Evolutionary conservation across 1,284 basidiomycete genomes (phyloP), one percentile per base, ranked within the genome.

Genomic region (Tilletia walkeri): DNA sequence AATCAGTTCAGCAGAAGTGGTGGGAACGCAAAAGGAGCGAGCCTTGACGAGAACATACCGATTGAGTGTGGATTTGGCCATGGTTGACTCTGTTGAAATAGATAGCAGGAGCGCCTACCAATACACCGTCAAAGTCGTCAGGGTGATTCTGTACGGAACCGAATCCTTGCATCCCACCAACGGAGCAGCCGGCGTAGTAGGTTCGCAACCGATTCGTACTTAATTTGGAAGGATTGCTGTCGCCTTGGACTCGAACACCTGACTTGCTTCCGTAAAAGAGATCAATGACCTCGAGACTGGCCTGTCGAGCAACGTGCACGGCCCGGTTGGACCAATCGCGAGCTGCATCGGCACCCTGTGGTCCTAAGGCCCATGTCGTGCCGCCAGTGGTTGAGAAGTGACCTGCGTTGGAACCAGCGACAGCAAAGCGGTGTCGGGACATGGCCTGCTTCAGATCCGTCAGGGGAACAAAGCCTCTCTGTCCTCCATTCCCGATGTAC

Each of bases 71-170:
- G 10, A 74, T 61, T 50, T 74, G 73, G 9, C 63, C 73, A 14
- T 45, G 14, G 39, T 75, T 84, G 78, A 61, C 14, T 73, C 80
- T 53, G 73, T 74, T 69, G 68, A 77, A 82, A 50, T 73, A 67
- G 59, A 75, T 75, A 24, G 80, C 83, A 7, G 84, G 84, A 53
- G 77, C 69, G n/a, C 81, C 84, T 4, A 75, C 80, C 38, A 84
- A 47, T 18, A 82, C 69, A 41, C 82, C 84, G 70, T 84, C 81
- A 72, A 80, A 84, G 67, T 84, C 78, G 4, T 76, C 72, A 0
- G 78, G 77, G 69, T 70, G 79, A 2, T 72, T 66, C 65, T 79
- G 70, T 7, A 75, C 78, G 14, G 73, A 68, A 39, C 73, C 73
- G n/a, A 78, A 66, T 3, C 73, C 82, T 70, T 83, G 80, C 47